Evolutionary conservation across 352 stramenopile species (phyloP), one percentile per base, ranked within the genome.

Genomic region (Hyaloperonospora brassicae): DNA sequence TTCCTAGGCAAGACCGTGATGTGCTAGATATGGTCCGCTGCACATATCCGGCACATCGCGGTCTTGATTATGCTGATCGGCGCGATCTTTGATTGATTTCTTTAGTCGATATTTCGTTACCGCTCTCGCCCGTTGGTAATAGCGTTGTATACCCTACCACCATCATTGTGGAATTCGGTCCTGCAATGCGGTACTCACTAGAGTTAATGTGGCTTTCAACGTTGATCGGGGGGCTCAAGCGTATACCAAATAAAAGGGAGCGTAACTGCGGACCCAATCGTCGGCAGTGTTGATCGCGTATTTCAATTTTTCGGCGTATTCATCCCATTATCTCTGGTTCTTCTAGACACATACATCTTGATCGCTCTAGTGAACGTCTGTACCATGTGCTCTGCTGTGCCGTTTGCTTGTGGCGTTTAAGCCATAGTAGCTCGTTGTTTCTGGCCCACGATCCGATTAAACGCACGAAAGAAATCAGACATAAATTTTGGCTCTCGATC

Each of bases 231-330:
- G 31, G 25, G 42, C 31, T 22, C 31, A 52, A 17, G 31, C 47
- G 22, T 52, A 31, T n/a, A 52, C 7, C 30, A 43, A 22, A 11
- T n/a, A 52, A 25, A 52, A 52, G 0, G 47, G 47, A 4, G 47
- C 35, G 1, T 52, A 17, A 3, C 35, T 12, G 1, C 35, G 21
- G 9, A 50, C 22, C 7, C 11, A 6, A 47, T 59, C 45, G 2
- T 49, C 11, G 0, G 52, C 22, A 1, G 59, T 51, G 1, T 68
- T 75, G 0, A 75, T 38, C 7, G 66, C 59, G 27, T 68, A 64
- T 0, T 51, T 55, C 0, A 64, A 11, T 30, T 47, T 22, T 21
- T 66, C 58, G 0, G 63, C 63, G 21, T 71, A 71, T 17, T 71
- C 58, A 40, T 66, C 62, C 55, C 63, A 71, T 11, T 71, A 55